phyloP scores from a whole-genome alignment of 2,329 filamentous ascomycete genomes.

The Neonectria punicea region DNA sequence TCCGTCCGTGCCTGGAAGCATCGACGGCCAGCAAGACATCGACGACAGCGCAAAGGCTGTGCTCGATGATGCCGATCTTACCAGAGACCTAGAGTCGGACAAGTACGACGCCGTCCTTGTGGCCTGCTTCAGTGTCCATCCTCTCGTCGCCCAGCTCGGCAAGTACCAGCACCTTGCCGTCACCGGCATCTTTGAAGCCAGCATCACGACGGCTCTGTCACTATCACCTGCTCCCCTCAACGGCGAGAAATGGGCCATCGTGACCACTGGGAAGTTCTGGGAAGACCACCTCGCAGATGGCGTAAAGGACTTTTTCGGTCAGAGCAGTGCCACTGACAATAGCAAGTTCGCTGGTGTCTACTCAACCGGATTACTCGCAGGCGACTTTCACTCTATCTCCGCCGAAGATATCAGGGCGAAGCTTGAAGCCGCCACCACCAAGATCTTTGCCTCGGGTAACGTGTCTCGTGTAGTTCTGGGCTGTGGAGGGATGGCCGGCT shows the following conservation, averaged over 20 bases:
- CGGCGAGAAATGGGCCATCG: slow-evolving; percentile 78
- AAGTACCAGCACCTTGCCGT: slow-evolving; percentile 44
- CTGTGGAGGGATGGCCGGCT: slow-evolving; percentile 90
- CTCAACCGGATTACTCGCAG: slow-evolving; percentile 83
- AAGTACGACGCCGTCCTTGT: slow-evolving; percentile 82
- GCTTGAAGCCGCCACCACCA: slow-evolving; percentile 76
- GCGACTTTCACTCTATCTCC: slow-evolving; percentile 79
- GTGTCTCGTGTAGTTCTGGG: slow-evolving; percentile 82
- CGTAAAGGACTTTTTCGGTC: slow-evolving; percentile 71
- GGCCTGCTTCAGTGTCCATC: slow-evolving; percentile 89
- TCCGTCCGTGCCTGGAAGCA: slow-evolving; percentile 74
- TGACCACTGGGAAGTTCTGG: slow-evolving; percentile 89
- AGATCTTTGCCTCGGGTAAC: slow-evolving; percentile 66
- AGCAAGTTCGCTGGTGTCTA: slow-evolving; percentile 79
- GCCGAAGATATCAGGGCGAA: slow-evolving; percentile 71
- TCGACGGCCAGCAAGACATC: slow-evolving; percentile 80
- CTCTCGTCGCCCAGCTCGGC: slow-evolving; percentile 72
- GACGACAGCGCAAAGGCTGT: slow-evolving; percentile 70
- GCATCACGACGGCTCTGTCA: slow-evolving; percentile 72
- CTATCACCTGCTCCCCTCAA: slow-evolving; percentile 44
- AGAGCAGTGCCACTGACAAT: slow-evolving; percentile 47
- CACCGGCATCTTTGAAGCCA: slow-evolving; percentile 87
- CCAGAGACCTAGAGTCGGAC: slow-evolving; percentile 46
- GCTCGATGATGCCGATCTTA: slow-evolving; percentile 61
- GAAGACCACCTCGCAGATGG: slow-evolving; percentile 75